Evolutionary conservation across 1,284 basidiomycete species (phyloP), one percentile per base, ranked within the genome.

Genomic region (Apiotrichum gracile): DNA sequence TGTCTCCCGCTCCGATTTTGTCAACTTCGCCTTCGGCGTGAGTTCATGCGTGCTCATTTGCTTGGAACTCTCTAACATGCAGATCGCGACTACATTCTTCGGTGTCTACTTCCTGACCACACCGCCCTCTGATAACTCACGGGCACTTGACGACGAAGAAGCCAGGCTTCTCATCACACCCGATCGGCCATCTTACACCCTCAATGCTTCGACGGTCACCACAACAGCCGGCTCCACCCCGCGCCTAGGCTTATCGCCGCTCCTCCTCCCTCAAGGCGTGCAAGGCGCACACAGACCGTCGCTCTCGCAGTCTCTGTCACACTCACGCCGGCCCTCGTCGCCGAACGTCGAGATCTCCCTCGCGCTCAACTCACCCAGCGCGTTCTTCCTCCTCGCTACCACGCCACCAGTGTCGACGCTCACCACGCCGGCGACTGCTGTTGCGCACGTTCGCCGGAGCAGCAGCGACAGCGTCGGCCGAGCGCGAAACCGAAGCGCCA

Each of bases 1-100:
- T 55, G 83, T 87, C 14, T 80, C 81, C 14, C 85, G 91, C 69
- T 86, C 92, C 67, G 82, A 87, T 64, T 81, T 92, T 60, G 79
- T 93, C 54, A 74, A 75, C 54, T 75, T 75, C 52, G 62, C 63
- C 19, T 75, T 75, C 47, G 73, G 73, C 22, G 72, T 74, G 54
- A 61, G 72, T 61, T 5, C 21, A 16, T 9, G 6, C 16, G 10
- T 14, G 9, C 13, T 25, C n/a, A 17, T 1, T 22, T 16, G 4
- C 39, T 5, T 16, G 3, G 17, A 42, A 27, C 38, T 46, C n/a
- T 42, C 45, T 27, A 13, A 24, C 21, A 4, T 12, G 17, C 82
- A 40, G 92, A 69, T 72, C 49, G 65, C 64, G 0, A 71, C 68
- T 3, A 72, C 69, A 16, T 74, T 72, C 52, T 50, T 70, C 7